Percentiles rank a stretch among this genome's conserved stretches.
These are phyloP conservation scores for Uronychia binucleata DNA, from an alignment of 73 alveolate species.

Conservation along the genomic window DNA sequence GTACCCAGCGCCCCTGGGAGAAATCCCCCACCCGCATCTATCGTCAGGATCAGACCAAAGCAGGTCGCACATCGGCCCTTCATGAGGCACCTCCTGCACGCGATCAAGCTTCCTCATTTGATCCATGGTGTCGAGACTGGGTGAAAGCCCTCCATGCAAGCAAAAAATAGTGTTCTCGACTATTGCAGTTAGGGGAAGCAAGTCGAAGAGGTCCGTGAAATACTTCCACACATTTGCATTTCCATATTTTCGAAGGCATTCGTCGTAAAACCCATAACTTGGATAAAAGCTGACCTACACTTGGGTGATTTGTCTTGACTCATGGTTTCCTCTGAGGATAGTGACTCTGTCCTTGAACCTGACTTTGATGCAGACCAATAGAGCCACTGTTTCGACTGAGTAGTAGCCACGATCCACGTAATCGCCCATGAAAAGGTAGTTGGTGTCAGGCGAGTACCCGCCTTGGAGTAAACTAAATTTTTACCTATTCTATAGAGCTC, in stretches of 20 bases:
- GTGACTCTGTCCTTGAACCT: slow-evolving; percentile 80
- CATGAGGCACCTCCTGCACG: slow-evolving; percentile 78
- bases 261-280: slow-evolving; percentile 74
- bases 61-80: slow-evolving; percentile 93
- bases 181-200: slow-evolving; percentile 76
- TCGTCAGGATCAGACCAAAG: slow-evolving; percentile 97
- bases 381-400: slow-evolving; percentile 86
- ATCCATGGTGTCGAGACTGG: slow-evolving; percentile 61
- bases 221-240: slow-evolving; percentile 85
- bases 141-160: slow-evolving; percentile 91
- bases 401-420: slow-evolving; percentile 83
- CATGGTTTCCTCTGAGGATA: slow-evolving; percentile 85
- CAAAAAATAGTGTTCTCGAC: slow-evolving; percentile 65
- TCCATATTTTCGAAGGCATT: slow-evolving; percentile 77
- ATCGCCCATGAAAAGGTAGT: slow-evolving; percentile 65
- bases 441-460: slow-evolving; percentile 74
- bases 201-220: slow-evolving; percentile 79
- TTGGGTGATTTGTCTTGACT: slow-evolving; percentile 71
- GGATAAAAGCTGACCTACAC: slow-evolving; percentile 41
- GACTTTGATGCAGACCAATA: slow-evolving; percentile 80
- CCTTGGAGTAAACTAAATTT: no score
- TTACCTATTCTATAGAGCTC: slow-evolving; percentile 81
- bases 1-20: slow-evolving; percentile 90
- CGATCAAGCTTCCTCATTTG: slow-evolving; percentile 57
- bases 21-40: slow-evolving; percentile 94